These are phyloP conservation scores for Sergeia podlipaevii DNA, from an alignment of 208 protist genomes.

Conservation along the genomic window DNA sequence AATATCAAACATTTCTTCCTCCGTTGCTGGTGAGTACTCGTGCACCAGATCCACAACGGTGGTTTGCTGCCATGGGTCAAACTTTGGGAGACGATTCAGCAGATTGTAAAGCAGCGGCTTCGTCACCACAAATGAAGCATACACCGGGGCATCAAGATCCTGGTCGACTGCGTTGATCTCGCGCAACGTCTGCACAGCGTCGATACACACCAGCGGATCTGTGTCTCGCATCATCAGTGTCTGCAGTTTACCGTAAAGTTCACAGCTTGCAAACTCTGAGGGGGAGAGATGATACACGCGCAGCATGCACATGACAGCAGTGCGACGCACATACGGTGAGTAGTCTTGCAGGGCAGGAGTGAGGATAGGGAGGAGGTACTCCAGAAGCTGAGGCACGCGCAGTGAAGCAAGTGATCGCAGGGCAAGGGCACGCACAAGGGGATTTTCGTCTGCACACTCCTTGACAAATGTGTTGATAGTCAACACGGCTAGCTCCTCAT, in stretches of 20 bases:
- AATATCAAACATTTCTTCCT: constrained; percentile 90
- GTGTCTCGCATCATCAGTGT: constrained; percentile 78
- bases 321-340: constrained; percentile 93
- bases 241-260: constrained; percentile 28
- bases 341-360: constrained; percentile 70
- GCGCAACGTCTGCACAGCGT: constrained; percentile 72
- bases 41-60: constrained; percentile 67
- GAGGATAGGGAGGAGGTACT: constrained; percentile 84
- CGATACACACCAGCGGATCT: constrained; percentile 79
- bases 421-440: constrained; percentile 95
- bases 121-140: constrained; percentile 35
- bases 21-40: constrained; percentile 50
- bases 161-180: constrained; percentile 59
- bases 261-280: constrained; percentile 37
- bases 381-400: constrained; percentile 44
- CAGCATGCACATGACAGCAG: constrained; percentile 83
- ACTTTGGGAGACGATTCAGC: constrained; percentile 68
- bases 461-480: constrained; percentile 96
- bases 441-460: constrained; percentile 90
- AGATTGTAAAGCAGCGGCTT: constrained; percentile 79
- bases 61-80: constrained; percentile 87
- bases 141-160: constrained; percentile 6
- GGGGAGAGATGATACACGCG: constrained; percentile 73
- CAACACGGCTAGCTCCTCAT: constrained; percentile 92
- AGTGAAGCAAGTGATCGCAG: constrained; percentile 92